phyloP scores from a whole-genome alignment of 345 rosid species.

The Eucalyptus cloeziana region DNA sequence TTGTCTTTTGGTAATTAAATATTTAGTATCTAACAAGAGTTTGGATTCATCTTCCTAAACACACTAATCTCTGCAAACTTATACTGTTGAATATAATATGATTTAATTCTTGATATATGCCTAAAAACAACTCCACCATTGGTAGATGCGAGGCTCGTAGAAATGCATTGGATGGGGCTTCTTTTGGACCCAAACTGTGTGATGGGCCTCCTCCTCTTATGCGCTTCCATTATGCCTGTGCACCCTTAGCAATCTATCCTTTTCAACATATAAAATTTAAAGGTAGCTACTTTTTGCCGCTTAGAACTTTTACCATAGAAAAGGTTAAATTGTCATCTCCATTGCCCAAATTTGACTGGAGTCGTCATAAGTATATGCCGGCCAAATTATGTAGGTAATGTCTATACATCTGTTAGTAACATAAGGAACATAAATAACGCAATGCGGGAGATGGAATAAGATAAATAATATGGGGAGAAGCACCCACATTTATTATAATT shows the following conservation, averaged over 20 bases:
- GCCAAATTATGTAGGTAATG: neutral
- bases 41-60: neutral
- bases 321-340: neutral
- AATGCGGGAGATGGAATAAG: neutral
- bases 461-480: neutral
- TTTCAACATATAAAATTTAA: neutral
- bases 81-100: neutral
- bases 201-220: neutral
- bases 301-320: neutral
- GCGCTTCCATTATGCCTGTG: neutral
- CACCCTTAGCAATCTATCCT: neutral
- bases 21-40: neutral
- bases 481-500: neutral
- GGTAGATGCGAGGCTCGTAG: neutral
- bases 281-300: neutral
- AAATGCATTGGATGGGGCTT: neutral
- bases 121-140: neutral
- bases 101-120: neutral
- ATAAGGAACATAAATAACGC: neutral
- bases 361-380: neutral
- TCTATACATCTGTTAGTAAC: neutral
- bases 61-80: neutral
- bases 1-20: neutral
- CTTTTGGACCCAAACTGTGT: neutral
- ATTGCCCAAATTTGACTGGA: neutral